Evolutionary conservation across 129 eudicot species (phyloP).

Genomic region (Kitagawia praeruptora): DNA sequence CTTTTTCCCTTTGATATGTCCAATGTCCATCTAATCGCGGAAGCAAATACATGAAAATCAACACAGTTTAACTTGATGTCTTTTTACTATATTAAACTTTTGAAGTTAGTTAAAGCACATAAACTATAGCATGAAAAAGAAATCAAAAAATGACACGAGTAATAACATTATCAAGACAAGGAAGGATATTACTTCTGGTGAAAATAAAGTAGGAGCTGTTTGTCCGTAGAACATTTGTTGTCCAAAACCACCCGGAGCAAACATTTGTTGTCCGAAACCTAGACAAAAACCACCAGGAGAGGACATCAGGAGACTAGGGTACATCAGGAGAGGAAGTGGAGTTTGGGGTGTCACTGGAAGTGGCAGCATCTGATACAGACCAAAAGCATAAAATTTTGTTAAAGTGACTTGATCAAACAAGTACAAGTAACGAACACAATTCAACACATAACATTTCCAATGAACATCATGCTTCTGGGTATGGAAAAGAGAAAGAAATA

Average conservation of each 20-base stretch:
- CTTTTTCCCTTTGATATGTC: no score
- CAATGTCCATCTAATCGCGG: no score
- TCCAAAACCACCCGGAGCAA: no score
- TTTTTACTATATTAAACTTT: no score
- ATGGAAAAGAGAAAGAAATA: no score
- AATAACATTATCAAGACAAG: not conserved
- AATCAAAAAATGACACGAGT: not conserved
- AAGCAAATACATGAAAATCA: no score
- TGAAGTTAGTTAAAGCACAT: not conserved
- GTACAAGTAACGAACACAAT: no score
- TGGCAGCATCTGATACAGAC: slow-evolving; percentile 46
- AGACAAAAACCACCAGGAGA: slow-evolving; percentile 60
- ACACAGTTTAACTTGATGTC: not conserved
- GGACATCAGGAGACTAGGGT: slow-evolving; percentile 53
- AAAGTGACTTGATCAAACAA: no score
- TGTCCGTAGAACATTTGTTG: slow-evolving; percentile 68
- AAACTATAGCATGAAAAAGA: not conserved
- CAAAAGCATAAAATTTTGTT: no score
- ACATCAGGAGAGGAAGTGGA: slow-evolving; percentile 12
- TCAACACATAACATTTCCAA: no score
- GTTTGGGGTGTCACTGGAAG: slow-evolving; percentile 27
- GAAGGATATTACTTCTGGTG: slow-evolving; percentile 50
- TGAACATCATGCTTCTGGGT: no score
- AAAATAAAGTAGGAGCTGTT: slow-evolving; percentile 69
- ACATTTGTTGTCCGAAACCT: slow-evolving; percentile 47